Percentiles rank a stretch among this genome's conserved stretches.
Evolutionary conservation across 139 green algal genomes (phyloP).

Genomic region (Picochlorum sp.): DNA sequence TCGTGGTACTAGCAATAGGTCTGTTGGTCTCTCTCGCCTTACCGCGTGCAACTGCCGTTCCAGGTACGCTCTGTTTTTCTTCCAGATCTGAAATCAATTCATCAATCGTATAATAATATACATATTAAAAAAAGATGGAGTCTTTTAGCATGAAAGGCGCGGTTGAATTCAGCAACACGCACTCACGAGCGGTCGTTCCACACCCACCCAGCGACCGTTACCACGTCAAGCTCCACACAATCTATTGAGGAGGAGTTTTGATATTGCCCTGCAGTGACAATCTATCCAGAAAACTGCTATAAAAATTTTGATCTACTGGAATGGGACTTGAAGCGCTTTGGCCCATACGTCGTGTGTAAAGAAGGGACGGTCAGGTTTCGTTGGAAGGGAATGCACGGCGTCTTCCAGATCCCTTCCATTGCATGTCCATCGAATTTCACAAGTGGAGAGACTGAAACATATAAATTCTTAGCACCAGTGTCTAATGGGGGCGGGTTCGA

Average conservation of each 20-base stretch:
- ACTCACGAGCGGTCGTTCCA: too few species aligned
- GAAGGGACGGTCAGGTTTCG: slow-evolving; percentile 11
- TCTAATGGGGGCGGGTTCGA: slow-evolving; percentile 8
- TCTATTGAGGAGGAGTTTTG: not conserved
- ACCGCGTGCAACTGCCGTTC: slow-evolving; percentile 6
- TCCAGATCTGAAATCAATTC: not conserved
- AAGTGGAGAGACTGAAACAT: slow-evolving; percentile 3
- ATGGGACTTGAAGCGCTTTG: slow-evolving; percentile 4
- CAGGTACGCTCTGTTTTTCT: slow-evolving; percentile 3
- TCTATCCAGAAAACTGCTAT: not conserved
- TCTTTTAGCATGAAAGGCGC: too few species aligned
- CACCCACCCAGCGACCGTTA: not conserved
- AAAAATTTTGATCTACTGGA: not conserved
- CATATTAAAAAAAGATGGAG: too few species aligned
- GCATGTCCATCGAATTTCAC: slow-evolving; percentile 24
- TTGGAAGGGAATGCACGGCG: slow-evolving; percentile 14
- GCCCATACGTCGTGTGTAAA: slow-evolving; percentile 7
- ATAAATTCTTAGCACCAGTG: slow-evolving; percentile 16
- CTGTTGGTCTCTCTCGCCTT: not conserved
- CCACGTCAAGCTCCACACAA: not conserved
- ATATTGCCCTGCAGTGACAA: not conserved
- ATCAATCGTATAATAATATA: too few species aligned
- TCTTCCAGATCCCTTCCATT: slow-evolving; percentile 25
- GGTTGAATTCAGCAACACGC: too few species aligned
- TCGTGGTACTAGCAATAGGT: not conserved